These are phyloP conservation scores for Asterella californica DNA, from an alignment of 225 moss, liverwort and hornwort species.

Conservation along the genomic window DNA sequence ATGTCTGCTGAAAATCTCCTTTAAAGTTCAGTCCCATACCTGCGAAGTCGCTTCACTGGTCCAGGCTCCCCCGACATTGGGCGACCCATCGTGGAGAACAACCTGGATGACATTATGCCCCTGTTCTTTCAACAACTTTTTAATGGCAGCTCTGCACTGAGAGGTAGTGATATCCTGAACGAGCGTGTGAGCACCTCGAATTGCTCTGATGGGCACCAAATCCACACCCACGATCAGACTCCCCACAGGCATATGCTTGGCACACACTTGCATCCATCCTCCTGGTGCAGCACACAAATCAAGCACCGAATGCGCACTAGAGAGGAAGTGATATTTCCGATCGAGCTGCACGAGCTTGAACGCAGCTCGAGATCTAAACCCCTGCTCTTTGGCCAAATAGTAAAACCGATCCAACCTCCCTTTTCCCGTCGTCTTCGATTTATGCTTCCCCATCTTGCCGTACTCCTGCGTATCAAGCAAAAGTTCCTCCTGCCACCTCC, in stretches of 20 bases:
- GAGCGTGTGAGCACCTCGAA: constrained; percentile 83
- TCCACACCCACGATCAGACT: constrained; percentile 90
- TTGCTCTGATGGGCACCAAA: constrained; percentile 92
- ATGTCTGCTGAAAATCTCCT: neutral
- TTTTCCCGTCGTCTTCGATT: constrained; percentile 96
- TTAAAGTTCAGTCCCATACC: constrained; percentile 24
- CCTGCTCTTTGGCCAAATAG: constrained; percentile 96
- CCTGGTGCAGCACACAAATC: constrained; percentile 97
- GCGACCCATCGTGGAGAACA: constrained; percentile 93
- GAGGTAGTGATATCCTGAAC: constrained; percentile 93
- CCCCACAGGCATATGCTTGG: constrained; percentile 94
- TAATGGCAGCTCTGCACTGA: constrained; percentile 81
- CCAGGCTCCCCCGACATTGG: constrained; percentile 98
- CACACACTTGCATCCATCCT: constrained; percentile 99
- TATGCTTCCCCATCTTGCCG: constrained; percentile 47
- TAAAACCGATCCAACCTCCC: constrained; percentile 95
- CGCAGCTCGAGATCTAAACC: constrained; percentile 90
- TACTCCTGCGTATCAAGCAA: neutral
- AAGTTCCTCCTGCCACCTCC: neutral
- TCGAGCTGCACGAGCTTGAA: constrained; percentile 98
- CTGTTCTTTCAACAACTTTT: constrained; percentile 73
- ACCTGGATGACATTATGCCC: constrained; percentile 86
- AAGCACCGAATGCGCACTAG: constrained; percentile 74
- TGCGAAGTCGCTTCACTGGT: constrained; percentile 81
- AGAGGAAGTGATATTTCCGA: constrained; percentile 72